Conservation (phyloP, 2,329 filamentous ascomycete species). For the Fusarium stilboides region DNA sequence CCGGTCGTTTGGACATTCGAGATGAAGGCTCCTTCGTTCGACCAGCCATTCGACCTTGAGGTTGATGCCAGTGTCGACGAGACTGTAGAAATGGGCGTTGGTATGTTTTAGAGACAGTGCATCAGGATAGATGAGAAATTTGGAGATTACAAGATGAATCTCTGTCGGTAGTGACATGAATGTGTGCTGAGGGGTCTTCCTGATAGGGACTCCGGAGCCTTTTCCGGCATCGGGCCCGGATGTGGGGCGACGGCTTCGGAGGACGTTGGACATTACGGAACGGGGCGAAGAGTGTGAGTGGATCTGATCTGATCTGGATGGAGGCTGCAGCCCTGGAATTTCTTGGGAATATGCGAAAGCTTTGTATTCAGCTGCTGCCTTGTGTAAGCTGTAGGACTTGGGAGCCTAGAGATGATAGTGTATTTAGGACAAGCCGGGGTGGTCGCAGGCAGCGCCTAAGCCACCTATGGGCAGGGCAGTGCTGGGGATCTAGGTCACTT, state of each 20-base stretch:
- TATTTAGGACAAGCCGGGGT: slow-evolving; percentile 40
- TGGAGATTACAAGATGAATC: slow-evolving; percentile 74
- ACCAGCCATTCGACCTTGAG: slow-evolving; percentile 80
- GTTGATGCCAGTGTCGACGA: slow-evolving; percentile 76
- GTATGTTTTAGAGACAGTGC: slow-evolving; percentile 79
- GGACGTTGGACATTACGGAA: slow-evolving; percentile 40
- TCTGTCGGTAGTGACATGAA: slow-evolving; percentile 73
- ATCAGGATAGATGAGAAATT: slow-evolving; percentile 77
- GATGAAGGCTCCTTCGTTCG: slow-evolving; percentile 72
- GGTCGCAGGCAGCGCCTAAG: slow-evolving; percentile 41
- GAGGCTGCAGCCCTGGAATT: background rate
- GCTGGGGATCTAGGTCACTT: slow-evolving; percentile 28
- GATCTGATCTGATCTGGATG: background rate
- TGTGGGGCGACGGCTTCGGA: slow-evolving; percentile 46
- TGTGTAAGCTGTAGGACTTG: slow-evolving; percentile 28
- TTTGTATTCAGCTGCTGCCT: slow-evolving; percentile 51
- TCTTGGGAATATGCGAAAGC: slow-evolving; percentile 16
- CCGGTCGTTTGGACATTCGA: slow-evolving; percentile 75
- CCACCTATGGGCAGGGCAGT: slow-evolving; percentile 33
- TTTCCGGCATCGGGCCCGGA: slow-evolving; percentile 33
- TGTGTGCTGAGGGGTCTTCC: background rate
- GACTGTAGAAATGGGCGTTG: slow-evolving; percentile 72
- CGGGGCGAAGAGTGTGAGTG: slow-evolving; percentile 10
- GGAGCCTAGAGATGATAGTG: slow-evolving; percentile 27
- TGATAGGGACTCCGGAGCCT: slow-evolving; percentile 13